A percentile compares a stretch with the other conserved stretches of the same genome.
Evolutionary conservation across 1,284 basidiomycete genomes (phyloP).

Genomic region (Phylloboletellus chloephorus): DNA sequence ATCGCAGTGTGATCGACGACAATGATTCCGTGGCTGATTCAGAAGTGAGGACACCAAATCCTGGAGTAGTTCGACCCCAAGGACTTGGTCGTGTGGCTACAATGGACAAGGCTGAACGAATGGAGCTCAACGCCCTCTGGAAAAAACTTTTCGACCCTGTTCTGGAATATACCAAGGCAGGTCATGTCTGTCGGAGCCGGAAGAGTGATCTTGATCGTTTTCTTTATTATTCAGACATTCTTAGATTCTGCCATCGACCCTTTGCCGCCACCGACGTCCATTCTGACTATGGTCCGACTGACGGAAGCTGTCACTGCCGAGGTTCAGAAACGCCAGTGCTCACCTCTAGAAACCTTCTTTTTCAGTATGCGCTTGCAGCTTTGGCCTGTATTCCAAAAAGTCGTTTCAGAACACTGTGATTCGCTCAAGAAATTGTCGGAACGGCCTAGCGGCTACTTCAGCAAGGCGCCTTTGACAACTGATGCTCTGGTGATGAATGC

Average conservation of each 20-base stretch:
- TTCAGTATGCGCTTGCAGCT: constrained; percentile 76
- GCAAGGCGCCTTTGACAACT: constrained; percentile 57
- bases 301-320: constrained; percentile 74
- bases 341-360: constrained; percentile 75
- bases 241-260: constrained; percentile 61
- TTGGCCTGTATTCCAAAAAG: constrained; percentile 89
- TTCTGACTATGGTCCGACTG: constrained; percentile 85
- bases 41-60: constrained; percentile 29
- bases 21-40: constrained; percentile 39
- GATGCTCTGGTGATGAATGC: constrained; percentile 63
- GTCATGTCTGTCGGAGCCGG: constrained; percentile 14
- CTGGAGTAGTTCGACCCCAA: constrained; percentile 7
- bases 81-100: constrained; percentile 27
- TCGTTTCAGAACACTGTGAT: constrained; percentile 80
- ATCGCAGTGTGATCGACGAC: constrained; percentile 16
- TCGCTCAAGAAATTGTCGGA: constrained; percentile 78
- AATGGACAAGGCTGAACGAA: constrained; percentile 54
- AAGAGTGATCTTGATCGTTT: neutral
- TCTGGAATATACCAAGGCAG: constrained; percentile 74
- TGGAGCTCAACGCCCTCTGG: constrained; percentile 64
- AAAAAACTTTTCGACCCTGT: constrained; percentile 89
- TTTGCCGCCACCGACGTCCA: constrained; percentile 62
- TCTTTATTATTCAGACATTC: constrained; percentile 50
- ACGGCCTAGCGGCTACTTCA: constrained; percentile 59
- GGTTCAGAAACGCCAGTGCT: constrained; percentile 68